Evolutionary conservation across 441 rosid genomes (phyloP).

Genomic region (Raphanus hybrid): DNA sequence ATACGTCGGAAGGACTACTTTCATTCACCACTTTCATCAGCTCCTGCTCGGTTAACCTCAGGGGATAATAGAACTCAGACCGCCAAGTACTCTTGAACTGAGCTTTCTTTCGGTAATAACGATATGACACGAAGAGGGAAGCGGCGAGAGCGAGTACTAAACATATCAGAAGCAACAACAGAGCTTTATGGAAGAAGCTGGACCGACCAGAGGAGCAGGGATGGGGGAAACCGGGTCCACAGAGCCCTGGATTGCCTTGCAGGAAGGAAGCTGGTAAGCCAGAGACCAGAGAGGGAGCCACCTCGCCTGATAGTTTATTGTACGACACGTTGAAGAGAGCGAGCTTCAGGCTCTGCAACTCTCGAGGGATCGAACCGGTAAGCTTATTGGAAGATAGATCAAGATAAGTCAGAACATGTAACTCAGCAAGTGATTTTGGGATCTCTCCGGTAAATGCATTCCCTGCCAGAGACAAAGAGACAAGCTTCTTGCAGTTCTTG

Average conservation of each 20-base stretch:
- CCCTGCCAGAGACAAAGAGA: slow-evolving; percentile 66
- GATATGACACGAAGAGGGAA: slow-evolving; percentile 47
- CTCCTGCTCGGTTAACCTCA: slow-evolving; percentile 63
- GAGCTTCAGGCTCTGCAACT: slow-evolving; percentile 66
- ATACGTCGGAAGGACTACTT: slow-evolving; percentile 53
- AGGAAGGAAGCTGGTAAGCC: slow-evolving; percentile 89
- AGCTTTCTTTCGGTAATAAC: slow-evolving; percentile 57
- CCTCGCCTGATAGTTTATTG: slow-evolving; percentile 64
- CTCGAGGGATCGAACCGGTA: slow-evolving; percentile 63
- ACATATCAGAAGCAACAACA: slow-evolving; percentile 64
- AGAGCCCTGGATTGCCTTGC: slow-evolving; percentile 86
- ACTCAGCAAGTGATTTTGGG: slow-evolving; percentile 60
- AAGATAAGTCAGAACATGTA: slow-evolving; percentile 74
- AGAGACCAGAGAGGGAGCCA: slow-evolving; percentile 58
- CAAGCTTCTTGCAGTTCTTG: slow-evolving; percentile 68
- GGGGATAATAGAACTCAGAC: slow-evolving; percentile 69
- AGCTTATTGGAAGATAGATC: slow-evolving; percentile 71
- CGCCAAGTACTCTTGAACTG: slow-evolving; percentile 53
- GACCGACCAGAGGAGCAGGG: slow-evolving; percentile 56
- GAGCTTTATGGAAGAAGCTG: slow-evolving; percentile 42
- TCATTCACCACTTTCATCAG: slow-evolving; percentile 59
- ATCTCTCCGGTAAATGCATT: slow-evolving; percentile 58
- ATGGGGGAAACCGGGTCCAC: slow-evolving; percentile 80
- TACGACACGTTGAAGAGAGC: slow-evolving; percentile 75
- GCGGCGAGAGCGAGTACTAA: slow-evolving; percentile 62